phyloP scores from a whole-genome alignment of 2,329 filamentous ascomycete genomes.

The Eutypella sp. region DNA sequence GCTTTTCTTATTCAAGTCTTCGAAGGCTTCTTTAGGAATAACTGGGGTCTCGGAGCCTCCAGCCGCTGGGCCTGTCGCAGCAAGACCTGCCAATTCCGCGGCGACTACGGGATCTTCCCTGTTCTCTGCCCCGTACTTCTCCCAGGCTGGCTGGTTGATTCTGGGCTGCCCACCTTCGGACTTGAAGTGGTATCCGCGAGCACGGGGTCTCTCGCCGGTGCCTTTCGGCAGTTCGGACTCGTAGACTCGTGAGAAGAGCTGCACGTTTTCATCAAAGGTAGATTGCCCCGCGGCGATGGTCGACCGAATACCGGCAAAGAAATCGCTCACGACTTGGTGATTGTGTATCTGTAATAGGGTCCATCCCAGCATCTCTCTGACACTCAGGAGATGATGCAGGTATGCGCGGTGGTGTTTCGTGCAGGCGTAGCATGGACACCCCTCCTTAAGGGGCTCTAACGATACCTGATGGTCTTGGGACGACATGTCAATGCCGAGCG shows the following conservation, averaged over 20 bases:
- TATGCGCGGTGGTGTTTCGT: slow-evolving; percentile 79
- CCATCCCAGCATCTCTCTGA: slow-evolving; percentile 97
- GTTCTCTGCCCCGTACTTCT: slow-evolving; percentile 38
- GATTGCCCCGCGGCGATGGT: slow-evolving; percentile 56
- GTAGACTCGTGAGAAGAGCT: slow-evolving; percentile 51
- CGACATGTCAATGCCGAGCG: slow-evolving; percentile 80
- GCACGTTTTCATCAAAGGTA: slow-evolving; percentile 52
- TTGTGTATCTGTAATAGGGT: slow-evolving; percentile 91
- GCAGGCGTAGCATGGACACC: slow-evolving; percentile 81
- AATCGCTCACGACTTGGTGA: slow-evolving; percentile 63
- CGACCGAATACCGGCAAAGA: slow-evolving; percentile 67
- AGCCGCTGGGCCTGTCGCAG: slow-evolving; percentile 20
- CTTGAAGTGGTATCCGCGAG: slow-evolving; percentile 79
- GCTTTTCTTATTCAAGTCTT: slow-evolving; percentile 50
- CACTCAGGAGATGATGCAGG: slow-evolving; percentile 77
- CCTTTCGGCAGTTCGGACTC: slow-evolving; percentile 66
- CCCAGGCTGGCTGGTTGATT: slow-evolving; percentile 66
- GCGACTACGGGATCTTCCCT: slow-evolving; percentile 33
- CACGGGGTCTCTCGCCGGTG: slow-evolving; percentile 71
- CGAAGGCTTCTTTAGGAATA: slow-evolving; percentile 41
- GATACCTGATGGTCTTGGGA: slow-evolving; percentile 54
- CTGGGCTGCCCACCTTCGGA: slow-evolving; percentile 59
- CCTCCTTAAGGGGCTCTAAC: slow-evolving; percentile 53
- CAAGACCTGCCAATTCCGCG: slow-evolving; percentile 39
- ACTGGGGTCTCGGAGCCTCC: slow-evolving; percentile 45